Evolutionary conservation across 371 early-diverging fungal species (phyloP).

Genomic region (Apophysomyces variabilis): DNA sequence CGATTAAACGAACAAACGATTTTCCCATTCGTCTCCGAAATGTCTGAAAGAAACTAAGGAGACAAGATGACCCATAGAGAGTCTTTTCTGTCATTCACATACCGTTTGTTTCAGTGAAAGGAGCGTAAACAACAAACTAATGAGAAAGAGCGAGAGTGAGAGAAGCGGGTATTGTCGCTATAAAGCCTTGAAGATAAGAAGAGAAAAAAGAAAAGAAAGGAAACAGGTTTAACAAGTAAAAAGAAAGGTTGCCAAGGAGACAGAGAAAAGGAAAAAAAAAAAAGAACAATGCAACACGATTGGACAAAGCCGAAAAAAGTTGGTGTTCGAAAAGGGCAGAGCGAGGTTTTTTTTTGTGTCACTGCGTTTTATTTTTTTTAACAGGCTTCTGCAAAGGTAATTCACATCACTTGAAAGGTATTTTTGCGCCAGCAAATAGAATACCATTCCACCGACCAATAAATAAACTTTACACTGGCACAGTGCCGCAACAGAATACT

Average conservation of each 20-base stretch:
- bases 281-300: slow-evolving; percentile 5
- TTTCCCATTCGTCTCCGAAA: not conserved
- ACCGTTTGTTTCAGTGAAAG: slow-evolving; percentile 7
- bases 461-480: no score
- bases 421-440: no score
- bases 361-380: no score
- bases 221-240: not conserved
- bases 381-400: no score
- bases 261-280: slow-evolving; percentile 7
- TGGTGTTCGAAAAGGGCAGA: slow-evolving; percentile 3
- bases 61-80: not conserved
- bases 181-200: slow-evolving; percentile 12
- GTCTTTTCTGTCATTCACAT: slow-evolving; percentile 1
- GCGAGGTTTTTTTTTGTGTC: no score
- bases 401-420: no score
- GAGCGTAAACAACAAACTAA: slow-evolving; percentile 1
- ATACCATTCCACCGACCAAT: no score
- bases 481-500: no score
- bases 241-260: slow-evolving; percentile 1
- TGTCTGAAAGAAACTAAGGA: not conserved
- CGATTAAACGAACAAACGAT: not conserved
- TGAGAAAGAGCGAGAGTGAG: not conserved
- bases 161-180: not conserved
- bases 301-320: not conserved
- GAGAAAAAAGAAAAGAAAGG: slow-evolving; percentile 18